These are phyloP conservation scores for Coemansia sp. DNA, from an alignment of 192 early-diverging fungal genomes.

Conservation along the genomic window DNA sequence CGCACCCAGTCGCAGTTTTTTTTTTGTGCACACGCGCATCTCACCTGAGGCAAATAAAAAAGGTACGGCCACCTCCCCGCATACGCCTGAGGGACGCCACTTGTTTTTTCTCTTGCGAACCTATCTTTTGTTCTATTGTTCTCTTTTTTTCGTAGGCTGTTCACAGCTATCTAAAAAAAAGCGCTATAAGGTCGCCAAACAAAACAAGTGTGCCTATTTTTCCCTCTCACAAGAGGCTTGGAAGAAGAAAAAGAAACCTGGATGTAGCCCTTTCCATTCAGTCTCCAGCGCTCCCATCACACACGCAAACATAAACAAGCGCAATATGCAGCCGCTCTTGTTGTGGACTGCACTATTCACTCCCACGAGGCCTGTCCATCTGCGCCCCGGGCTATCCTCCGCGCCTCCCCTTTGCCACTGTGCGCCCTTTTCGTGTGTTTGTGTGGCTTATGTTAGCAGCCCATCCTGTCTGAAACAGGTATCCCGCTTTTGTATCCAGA, in stretches of 20 bases:
- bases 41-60: conserved; percentile 10
- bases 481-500: conserved; percentile 2
- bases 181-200: background rate
- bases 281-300: background rate
- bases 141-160: background rate
- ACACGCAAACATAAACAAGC: background rate
- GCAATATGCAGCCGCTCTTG: background rate
- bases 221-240: background rate
- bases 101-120: background rate
- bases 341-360: background rate
- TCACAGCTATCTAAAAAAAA: background rate
- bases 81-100: conserved; percentile 4
- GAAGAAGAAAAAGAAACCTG: background rate
- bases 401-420: background rate
- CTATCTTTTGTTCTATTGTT: background rate
- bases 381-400: conserved; percentile 5
- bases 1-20: background rate
- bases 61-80: conserved; percentile 2
- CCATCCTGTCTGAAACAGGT: background rate
- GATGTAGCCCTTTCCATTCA: background rate
- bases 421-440: background rate
- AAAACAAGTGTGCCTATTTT: background rate
- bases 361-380: conserved; percentile 5
- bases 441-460: conserved; percentile 6
- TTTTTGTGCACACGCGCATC: conserved; percentile 10